phyloP scores from a whole-genome alignment of 2,329 filamentous ascomycete genomes.

The Cercospora berteroae region DNA sequence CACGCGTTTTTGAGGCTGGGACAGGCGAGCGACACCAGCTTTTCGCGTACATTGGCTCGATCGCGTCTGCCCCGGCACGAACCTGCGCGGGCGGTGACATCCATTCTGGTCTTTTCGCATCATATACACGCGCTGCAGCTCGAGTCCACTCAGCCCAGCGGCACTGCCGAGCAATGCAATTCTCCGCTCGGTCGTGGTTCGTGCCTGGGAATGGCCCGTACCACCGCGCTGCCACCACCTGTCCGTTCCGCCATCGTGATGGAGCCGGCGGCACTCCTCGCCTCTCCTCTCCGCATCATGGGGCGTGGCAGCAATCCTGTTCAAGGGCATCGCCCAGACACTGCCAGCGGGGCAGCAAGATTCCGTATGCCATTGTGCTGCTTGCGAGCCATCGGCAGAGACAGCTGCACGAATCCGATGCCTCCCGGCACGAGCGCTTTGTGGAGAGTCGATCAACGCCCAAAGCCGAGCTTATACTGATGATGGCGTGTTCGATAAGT shows the following conservation, averaged over 20 bases:
- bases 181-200: background rate
- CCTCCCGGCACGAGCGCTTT: background rate
- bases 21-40: background rate
- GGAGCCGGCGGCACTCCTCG: background rate
- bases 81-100: background rate
- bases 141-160: background rate
- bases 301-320: background rate
- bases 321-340: background rate
- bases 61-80: background rate
- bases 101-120: background rate
- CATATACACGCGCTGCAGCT: background rate
- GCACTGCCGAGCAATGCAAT: background rate
- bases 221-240: background rate
- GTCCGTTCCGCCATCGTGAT: background rate
- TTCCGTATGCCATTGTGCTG: background rate
- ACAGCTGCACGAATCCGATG: background rate
- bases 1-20: constrained; percentile 4
- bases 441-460: background rate
- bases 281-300: background rate
- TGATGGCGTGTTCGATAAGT: background rate
- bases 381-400: background rate
- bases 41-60: constrained; percentile 8
- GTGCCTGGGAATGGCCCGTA: background rate
- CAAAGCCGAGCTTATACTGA: background rate
- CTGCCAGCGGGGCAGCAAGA: background rate